Evolutionary conservation across 23 red algal genomes (phyloP).

Genomic region (Agarophyton chilense): DNA sequence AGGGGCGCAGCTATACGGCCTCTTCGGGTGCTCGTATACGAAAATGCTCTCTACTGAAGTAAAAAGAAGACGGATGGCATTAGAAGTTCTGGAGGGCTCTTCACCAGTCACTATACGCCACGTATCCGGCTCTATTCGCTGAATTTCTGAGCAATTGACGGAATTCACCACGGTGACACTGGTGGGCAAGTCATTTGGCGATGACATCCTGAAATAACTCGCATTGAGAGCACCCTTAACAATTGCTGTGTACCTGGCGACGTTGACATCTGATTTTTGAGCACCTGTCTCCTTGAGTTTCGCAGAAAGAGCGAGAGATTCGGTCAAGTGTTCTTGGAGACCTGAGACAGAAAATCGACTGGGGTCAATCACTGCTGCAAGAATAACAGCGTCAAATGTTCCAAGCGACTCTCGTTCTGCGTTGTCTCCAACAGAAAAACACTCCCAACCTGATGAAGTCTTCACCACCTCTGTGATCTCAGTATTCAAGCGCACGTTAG

Average conservation of each 20-base stretch:
- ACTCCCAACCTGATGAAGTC: background rate
- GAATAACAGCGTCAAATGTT: constrained; percentile 34
- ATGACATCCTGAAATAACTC: constrained; percentile 12
- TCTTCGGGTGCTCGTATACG: constrained; percentile 1
- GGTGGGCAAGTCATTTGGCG: background rate
- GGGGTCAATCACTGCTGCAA: constrained; percentile 56
- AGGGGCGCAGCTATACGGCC: constrained; percentile 4
- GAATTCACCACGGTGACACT: constrained; percentile 31
- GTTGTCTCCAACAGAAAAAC: background rate
- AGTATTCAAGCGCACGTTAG: background rate
- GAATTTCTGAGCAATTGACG: constrained; percentile 50
- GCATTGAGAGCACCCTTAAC: constrained; percentile 37
- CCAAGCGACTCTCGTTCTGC: background rate
- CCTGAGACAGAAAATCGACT: constrained; percentile 1
- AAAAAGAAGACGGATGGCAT: constrained; percentile 11
- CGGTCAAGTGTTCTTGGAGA: background rate
- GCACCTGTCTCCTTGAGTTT: background rate
- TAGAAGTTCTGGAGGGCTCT: background rate
- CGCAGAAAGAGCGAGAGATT: background rate
- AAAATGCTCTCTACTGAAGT: background rate
- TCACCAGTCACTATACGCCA: constrained; percentile 37
- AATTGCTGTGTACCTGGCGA: constrained; percentile 18
- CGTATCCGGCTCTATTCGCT: background rate
- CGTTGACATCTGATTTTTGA: background rate
- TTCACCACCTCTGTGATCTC: constrained; percentile 15